A percentile compares a stretch with the other conserved stretches of the same genome.
Conservation (phyloP, 2,329 filamentous ascomycete genomes). For the Elsinoe batatas region DNA sequence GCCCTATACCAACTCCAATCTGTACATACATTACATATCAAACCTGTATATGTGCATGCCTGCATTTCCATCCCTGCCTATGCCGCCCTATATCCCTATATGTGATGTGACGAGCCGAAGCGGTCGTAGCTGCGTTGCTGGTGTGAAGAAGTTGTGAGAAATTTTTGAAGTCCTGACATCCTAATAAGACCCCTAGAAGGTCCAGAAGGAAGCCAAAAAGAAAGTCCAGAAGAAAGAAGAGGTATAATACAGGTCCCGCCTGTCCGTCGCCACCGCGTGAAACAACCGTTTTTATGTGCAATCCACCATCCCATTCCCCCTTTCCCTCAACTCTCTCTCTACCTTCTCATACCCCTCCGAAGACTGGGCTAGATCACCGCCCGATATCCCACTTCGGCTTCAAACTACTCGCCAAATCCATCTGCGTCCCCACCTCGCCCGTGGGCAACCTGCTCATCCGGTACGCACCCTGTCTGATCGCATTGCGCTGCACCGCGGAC, state of each 20-base stretch:
- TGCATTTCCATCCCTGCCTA: background rate
- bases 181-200: background rate
- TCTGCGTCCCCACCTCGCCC: constrained; percentile 68
- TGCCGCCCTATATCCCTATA: too few species aligned
- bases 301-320: too few species aligned
- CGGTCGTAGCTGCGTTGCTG: too few species aligned
- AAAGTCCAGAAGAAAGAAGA: background rate
- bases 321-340: too few species aligned
- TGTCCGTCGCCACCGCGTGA: background rate
- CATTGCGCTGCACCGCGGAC: constrained; percentile 57
- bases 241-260: constrained; percentile 10
- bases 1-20: background rate
- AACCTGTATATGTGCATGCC: background rate
- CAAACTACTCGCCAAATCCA: constrained; percentile 53
- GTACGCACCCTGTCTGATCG: constrained; percentile 73
- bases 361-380: background rate
- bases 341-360: too few species aligned
- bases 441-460: constrained; percentile 76
- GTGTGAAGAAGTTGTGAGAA: too few species aligned
- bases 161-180: background rate
- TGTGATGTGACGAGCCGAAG: too few species aligned
- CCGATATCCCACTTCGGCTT: constrained; percentile 47
- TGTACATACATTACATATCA: background rate
- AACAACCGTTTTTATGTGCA: too few species aligned
- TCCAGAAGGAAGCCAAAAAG: background rate